Conservation (phyloP, 805 yeast species). For the Candida ipomoeae region DNA sequence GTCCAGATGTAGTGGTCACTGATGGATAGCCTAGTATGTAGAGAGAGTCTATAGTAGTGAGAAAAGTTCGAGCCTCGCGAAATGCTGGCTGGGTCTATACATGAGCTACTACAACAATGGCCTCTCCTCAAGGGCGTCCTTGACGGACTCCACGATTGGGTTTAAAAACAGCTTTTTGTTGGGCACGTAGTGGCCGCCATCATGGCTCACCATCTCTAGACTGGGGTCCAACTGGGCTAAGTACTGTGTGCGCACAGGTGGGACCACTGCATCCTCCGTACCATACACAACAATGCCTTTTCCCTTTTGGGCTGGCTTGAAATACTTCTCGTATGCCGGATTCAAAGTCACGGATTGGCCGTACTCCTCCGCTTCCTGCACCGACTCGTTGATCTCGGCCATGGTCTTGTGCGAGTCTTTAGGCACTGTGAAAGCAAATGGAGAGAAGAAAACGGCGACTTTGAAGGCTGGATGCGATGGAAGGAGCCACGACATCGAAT, state of each 20-base stretch:
- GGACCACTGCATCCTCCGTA: constrained; percentile 29
- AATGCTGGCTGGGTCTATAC: background rate
- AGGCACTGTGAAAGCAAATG: constrained; percentile 34
- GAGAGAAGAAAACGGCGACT: constrained; percentile 30
- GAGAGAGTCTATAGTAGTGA: background rate
- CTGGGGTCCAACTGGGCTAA: constrained; percentile 21
- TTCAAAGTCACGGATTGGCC: constrained; percentile 17
- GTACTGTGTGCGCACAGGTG: constrained; percentile 27
- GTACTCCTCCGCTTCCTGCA: constrained; percentile 24
- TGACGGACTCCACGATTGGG: constrained; percentile 17
- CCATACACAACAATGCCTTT: constrained; percentile 30
- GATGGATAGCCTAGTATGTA: background rate
- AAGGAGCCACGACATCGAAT: constrained; percentile 18
- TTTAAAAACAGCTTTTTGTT: constrained; percentile 21
- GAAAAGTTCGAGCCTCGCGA: background rate
- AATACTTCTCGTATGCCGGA: constrained; percentile 19
- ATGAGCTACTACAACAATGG: background rate
- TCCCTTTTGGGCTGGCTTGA: constrained; percentile 19
- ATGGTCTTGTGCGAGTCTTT: constrained; percentile 13
- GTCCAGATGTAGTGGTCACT: too few relatives aligned
- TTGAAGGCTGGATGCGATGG: constrained; percentile 26
- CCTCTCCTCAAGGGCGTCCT: constrained; percentile 14
- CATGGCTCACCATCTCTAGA: constrained; percentile 20
- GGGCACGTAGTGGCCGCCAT: constrained; percentile 38
- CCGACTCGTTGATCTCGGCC: constrained; percentile 16